phyloP scores from a whole-genome alignment of 495 filamentous ascomycete genomes.

The Tuber magnatum region DNA sequence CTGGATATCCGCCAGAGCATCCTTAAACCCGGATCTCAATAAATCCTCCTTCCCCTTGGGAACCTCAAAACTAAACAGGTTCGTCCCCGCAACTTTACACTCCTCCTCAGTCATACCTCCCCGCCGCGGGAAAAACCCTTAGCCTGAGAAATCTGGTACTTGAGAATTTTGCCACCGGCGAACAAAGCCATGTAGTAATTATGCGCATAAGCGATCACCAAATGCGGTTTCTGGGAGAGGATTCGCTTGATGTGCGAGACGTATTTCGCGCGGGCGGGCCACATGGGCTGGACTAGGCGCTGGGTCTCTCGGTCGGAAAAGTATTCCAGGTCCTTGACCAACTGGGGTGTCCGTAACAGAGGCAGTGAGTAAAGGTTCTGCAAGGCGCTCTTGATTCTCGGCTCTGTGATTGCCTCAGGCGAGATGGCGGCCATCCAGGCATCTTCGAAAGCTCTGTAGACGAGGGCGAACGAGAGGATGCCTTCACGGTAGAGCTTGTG shows the following conservation, averaged over 20 bases:
- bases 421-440: constrained; percentile 30
- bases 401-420: constrained; percentile 2
- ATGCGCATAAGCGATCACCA: constrained; percentile 37
- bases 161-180: constrained; percentile 37
- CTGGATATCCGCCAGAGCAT: constrained; percentile 23
- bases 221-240: constrained; percentile 28
- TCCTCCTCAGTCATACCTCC: constrained; percentile 24
- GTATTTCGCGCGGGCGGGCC: constrained; percentile 5
- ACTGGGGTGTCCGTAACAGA: constrained; percentile 23
- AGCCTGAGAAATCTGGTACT: constrained; percentile 23
- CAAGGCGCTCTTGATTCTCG: constrained; percentile 24
- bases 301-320: constrained; percentile 12
- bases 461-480: constrained; percentile 32
- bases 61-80: constrained; percentile 37
- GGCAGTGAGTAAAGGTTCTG: constrained; percentile 25
- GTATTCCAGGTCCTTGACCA: constrained; percentile 30
- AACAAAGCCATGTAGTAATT: constrained; percentile 40
- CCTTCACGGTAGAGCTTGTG: constrained; percentile 37
- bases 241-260: constrained; percentile 26
- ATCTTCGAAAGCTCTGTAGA: constrained; percentile 37
- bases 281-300: constrained; percentile 7
- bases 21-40: constrained; percentile 27
- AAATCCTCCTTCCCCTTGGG: constrained; percentile 23
- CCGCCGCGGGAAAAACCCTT: constrained; percentile 31
- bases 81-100: constrained; percentile 17